Evolutionary conservation across 768 basidiomycete genomes (phyloP).

Genomic region (Pisolithus microcarpus): DNA sequence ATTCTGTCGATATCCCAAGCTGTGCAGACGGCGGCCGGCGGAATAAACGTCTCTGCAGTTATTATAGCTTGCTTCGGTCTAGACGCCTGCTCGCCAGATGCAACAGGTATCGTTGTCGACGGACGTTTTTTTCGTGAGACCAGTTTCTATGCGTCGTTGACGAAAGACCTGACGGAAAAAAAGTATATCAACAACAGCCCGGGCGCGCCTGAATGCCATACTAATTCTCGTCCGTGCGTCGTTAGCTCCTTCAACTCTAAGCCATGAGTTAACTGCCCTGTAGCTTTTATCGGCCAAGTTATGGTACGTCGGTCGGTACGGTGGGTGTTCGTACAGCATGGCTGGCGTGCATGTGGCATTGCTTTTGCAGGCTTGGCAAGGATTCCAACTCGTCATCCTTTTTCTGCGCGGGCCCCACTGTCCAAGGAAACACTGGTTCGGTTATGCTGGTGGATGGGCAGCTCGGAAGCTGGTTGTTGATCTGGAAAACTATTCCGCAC

Average conservation of each 20-base stretch:
- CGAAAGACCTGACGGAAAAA: conserved; percentile 2
- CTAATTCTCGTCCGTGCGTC: conserved; percentile 58
- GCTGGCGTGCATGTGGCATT: conserved; percentile 65
- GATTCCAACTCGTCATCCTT: conserved; percentile 49
- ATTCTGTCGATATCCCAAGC: conserved; percentile 45
- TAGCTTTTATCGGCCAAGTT: conserved; percentile 69
- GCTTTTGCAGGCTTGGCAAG: conserved; percentile 53
- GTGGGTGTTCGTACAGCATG: conserved; percentile 59
- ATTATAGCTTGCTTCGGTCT: conserved; percentile 62
- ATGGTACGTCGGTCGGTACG: conserved; percentile 71
- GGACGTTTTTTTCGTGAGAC: conserved; percentile 44
- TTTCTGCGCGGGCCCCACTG: conserved; percentile 63
- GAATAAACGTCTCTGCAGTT: conserved; percentile 63
- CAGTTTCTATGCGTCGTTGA: not conserved
- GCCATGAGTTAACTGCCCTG: not conserved
- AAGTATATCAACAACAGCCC: conserved; percentile 37
- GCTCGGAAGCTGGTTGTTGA: conserved; percentile 33
- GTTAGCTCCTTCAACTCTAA: not conserved
- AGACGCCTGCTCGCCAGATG: conserved; percentile 71
- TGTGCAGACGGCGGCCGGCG: conserved; percentile 64
- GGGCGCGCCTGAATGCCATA: conserved; percentile 72
- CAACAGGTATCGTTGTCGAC: conserved; percentile 62
- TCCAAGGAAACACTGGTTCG: conserved; percentile 45
- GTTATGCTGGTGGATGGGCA: conserved; percentile 52
- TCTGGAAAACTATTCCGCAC: not conserved